Evolutionary conservation across 108 stramenopile species (phyloP).

Genomic region (Nannochloropsis salina): DNA sequence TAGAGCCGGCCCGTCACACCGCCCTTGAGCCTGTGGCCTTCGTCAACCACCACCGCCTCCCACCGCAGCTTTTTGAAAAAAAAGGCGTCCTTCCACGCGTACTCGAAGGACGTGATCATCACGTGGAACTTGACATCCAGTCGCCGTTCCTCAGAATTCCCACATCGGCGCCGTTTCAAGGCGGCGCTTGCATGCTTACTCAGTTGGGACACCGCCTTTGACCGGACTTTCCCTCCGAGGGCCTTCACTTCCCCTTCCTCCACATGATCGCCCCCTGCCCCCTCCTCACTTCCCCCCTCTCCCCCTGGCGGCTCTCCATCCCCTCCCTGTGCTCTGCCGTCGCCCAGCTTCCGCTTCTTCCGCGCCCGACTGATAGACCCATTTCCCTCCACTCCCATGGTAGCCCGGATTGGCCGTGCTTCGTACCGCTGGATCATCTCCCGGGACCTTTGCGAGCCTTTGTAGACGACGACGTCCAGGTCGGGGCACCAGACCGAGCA

Average conservation of each 20-base stretch:
- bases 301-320: background rate
- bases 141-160: background rate
- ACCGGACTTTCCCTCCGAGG: no score
- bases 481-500: slow-evolving; percentile 81
- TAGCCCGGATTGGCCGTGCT: background rate
- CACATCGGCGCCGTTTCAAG: slow-evolving; percentile 23
- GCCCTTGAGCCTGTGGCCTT: slow-evolving; percentile 83
- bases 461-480: slow-evolving; percentile 74
- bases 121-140: slow-evolving; percentile 62
- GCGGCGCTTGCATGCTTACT: slow-evolving; percentile 21
- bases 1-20: slow-evolving; percentile 23
- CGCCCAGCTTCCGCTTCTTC: slow-evolving; percentile 6
- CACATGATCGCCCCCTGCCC: background rate
- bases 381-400: slow-evolving; percentile 55
- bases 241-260: background rate
- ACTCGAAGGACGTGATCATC: slow-evolving; percentile 81
- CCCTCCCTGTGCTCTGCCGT: slow-evolving; percentile 19
- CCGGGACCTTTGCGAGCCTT: slow-evolving; percentile 57
- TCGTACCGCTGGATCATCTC: slow-evolving; percentile 20
- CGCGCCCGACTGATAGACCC: slow-evolving; percentile 23
- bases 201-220: background rate
- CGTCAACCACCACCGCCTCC: slow-evolving; percentile 86
- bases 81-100: background rate
- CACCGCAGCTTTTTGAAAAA: slow-evolving; percentile 59
- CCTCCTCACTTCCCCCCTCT: background rate